Evolutionary conservation across 75 land plant genomes (phyloP).

Genomic region (Ceratopteris richardii): DNA sequence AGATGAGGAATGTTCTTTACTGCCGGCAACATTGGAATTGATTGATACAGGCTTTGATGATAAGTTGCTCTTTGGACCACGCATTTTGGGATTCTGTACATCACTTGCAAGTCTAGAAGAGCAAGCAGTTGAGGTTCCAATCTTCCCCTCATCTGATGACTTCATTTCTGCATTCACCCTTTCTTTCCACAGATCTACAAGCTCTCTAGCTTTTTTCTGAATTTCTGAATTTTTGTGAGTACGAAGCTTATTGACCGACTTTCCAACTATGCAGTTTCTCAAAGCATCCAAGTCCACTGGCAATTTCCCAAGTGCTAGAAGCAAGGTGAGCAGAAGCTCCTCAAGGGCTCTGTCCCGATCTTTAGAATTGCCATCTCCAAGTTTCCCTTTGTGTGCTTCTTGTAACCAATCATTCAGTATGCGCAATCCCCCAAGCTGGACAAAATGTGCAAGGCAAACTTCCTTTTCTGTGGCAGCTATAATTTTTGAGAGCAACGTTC

Average conservation of each 20-base stretch:
- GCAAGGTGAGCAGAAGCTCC: conserved; percentile 36
- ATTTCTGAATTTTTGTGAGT: conserved; percentile 42
- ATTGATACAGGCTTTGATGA: conserved; percentile 8
- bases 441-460: conserved; percentile 60
- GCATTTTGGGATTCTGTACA: neutral
- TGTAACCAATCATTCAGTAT: conserved; percentile 61
- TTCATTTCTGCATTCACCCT: conserved; percentile 42
- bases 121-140: neutral
- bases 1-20: too few species aligned
- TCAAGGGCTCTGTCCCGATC: conserved; percentile 40
- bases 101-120: neutral
- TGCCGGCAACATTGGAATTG: conserved; percentile 11
- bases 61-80: conserved; percentile 4
- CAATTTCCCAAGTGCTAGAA: conserved; percentile 51
- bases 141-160: conserved; percentile 31
- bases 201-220: conserved; percentile 39
- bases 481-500: conserved; percentile 34
- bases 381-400: conserved; percentile 51
- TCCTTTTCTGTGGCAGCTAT: conserved; percentile 60
- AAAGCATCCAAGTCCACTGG: conserved; percentile 39
- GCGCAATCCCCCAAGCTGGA: conserved; percentile 53
- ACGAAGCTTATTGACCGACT: conserved; percentile 47
- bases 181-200: conserved; percentile 33
- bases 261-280: conserved; percentile 36
- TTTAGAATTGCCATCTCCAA: conserved; percentile 29